Conservation (phyloP, 2,329 filamentous ascomycete genomes). For the Trichoderma harzianum region DNA sequence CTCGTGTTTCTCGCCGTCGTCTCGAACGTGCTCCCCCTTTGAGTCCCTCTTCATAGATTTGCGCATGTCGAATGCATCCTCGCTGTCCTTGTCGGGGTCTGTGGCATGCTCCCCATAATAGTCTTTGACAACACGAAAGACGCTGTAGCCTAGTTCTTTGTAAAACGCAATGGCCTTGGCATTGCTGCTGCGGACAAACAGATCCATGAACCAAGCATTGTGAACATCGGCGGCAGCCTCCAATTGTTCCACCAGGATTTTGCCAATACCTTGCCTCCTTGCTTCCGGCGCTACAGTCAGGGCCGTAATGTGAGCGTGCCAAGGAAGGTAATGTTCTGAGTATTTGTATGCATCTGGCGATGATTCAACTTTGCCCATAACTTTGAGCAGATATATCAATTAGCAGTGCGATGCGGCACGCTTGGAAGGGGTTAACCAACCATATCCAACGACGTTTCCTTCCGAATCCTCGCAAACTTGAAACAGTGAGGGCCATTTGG, state of each 20-base stretch:
- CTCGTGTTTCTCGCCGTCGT: conserved; percentile 73
- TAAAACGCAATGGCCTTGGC: conserved; percentile 85
- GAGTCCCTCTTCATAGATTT: conserved; percentile 83
- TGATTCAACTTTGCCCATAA: conserved; percentile 95
- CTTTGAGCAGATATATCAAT: conserved; percentile 47
- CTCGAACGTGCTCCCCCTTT: conserved; percentile 70
- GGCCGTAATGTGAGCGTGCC: conserved; percentile 97
- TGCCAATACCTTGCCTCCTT: conserved; percentile 81
- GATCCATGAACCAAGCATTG: conserved; percentile 89
- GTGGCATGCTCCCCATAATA: conserved; percentile 88
- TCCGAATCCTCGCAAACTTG: conserved; percentile 82
- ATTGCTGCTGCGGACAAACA: conserved; percentile 90
- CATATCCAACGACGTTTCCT: conserved; percentile 92
- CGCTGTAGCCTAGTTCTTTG: conserved; percentile 84
- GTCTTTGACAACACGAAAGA: conserved; percentile 82
- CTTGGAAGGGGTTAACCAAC: conserved; percentile 49
- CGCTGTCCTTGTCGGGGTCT: conserved; percentile 59
- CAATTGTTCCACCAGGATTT: conserved; percentile 74
- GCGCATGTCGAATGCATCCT: conserved; percentile 97
- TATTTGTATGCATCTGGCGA: conserved; percentile 71
- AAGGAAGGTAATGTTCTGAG: conserved; percentile 93
- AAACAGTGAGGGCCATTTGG: conserved; percentile 93
- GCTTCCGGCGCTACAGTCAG: conserved; percentile 87
- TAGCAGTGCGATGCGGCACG: not conserved
- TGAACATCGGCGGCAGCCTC: conserved; percentile 79